These are phyloP conservation scores for Candolleomyces efflorescens DNA, from an alignment of 768 basidiomycete species.

Conservation along the genomic window DNA sequence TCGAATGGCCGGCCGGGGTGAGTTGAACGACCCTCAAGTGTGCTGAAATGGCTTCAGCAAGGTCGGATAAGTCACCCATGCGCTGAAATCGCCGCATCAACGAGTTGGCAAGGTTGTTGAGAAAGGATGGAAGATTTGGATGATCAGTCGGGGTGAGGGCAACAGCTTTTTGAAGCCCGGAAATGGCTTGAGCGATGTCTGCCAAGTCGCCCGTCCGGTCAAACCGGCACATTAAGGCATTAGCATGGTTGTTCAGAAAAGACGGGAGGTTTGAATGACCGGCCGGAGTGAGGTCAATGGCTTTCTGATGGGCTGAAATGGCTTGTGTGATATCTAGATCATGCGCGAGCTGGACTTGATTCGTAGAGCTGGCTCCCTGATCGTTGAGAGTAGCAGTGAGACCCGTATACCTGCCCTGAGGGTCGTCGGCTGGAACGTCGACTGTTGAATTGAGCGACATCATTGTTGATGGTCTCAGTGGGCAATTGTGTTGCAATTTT, in stretches of 20 bases:
- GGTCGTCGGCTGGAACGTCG: no score
- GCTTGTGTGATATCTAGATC: neutral
- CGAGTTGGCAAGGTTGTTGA: constrained; percentile 4
- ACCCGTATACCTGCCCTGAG: no score
- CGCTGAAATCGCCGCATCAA: constrained; percentile 12
- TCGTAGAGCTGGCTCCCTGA: no score
- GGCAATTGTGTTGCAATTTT: no score
- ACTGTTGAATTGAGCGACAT: no score
- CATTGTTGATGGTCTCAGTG: no score
- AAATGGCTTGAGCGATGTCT: constrained; percentile 11
- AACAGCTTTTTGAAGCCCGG: constrained; percentile 15
- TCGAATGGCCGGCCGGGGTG: no score
- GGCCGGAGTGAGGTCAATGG: neutral
- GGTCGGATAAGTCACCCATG: constrained; percentile 20
- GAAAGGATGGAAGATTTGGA: constrained; percentile 1
- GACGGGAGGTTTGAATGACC: neutral
- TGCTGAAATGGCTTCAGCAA: neutral
- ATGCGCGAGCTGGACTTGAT: neutral
- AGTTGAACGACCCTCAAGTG: neutral
- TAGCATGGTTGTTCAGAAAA: neutral
- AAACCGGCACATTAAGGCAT: neutral
- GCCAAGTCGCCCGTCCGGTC: neutral
- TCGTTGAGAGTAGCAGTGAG: no score
- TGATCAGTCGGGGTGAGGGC: constrained; percentile 16
- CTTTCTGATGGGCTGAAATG: neutral